These are phyloP conservation scores for Phyllosticta paracitricarpa DNA, from an alignment of 2,329 filamentous ascomycete species.

Conservation along the genomic window DNA sequence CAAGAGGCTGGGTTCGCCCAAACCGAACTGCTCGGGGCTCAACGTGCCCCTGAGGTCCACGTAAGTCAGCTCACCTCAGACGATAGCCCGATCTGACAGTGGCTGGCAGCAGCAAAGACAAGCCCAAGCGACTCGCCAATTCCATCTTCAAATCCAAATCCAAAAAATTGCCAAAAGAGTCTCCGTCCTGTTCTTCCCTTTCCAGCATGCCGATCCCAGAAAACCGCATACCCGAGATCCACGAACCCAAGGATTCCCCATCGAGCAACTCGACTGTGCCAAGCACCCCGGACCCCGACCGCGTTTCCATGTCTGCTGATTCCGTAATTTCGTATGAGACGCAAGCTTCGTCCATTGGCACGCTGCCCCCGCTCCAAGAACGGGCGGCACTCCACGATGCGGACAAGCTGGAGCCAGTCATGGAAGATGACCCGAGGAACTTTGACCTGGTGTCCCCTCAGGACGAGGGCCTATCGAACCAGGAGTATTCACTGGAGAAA, in stretches of 20 bases:
- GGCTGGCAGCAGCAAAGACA: neutral
- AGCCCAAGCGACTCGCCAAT: neutral
- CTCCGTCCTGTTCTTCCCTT: neutral
- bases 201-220: neutral
- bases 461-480: constrained; percentile 15
- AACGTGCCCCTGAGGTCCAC: neutral
- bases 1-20: neutral
- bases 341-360: constrained; percentile 22
- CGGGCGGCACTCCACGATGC: constrained; percentile 31
- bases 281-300: constrained; percentile 15
- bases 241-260: constrained; percentile 5
- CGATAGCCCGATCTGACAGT: neutral
- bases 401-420: constrained; percentile 36
- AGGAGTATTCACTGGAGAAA: constrained; percentile 49
- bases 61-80: neutral
- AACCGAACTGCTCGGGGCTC: neutral
- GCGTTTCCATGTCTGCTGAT: constrained; percentile 19
- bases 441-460: constrained; percentile 43
- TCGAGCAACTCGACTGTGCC: constrained; percentile 8
- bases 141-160: neutral
- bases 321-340: constrained; percentile 28
- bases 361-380: constrained; percentile 34
- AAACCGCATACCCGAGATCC: constrained; percentile 9
- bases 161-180: neutral
- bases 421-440: constrained; percentile 44